Conservation (phyloP, 169 alveolate genomes). For the Eimeria tenella region DNA sequence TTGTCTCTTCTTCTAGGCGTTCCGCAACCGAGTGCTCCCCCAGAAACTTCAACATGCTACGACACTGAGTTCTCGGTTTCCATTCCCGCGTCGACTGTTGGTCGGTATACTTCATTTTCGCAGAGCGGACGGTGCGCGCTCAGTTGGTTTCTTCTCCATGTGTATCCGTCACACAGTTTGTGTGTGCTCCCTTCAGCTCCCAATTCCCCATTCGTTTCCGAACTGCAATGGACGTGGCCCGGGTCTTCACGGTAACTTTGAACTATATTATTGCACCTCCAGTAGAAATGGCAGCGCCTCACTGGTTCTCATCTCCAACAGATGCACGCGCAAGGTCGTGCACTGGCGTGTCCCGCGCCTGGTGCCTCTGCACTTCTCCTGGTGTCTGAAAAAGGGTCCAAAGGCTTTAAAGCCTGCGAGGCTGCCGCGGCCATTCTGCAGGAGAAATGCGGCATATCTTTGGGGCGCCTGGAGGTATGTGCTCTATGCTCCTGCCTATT, state of each 20-base stretch:
- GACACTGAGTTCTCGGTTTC: not conserved
- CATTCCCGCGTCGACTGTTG: not conserved
- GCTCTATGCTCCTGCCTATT: too few relatives aligned
- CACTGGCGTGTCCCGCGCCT: not conserved
- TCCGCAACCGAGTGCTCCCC: not conserved
- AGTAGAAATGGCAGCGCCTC: not conserved
- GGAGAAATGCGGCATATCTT: not conserved
- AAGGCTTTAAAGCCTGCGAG: conserved; percentile 22
- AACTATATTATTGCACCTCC: not conserved
- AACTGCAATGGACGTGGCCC: not conserved
- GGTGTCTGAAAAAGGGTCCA: not conserved
- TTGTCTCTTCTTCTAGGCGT: not conserved
- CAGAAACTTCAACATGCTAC: not conserved
- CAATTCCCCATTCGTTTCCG: not conserved
- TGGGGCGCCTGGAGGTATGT: conserved; percentile 4
- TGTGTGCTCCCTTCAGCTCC: not conserved
- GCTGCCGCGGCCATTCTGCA: conserved; percentile 8
- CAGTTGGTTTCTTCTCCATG: not conserved
- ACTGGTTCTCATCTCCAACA: not conserved
- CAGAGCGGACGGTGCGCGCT: not conserved
- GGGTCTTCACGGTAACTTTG: conserved; percentile 6
- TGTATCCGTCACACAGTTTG: not conserved
- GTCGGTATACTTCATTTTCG: not conserved
- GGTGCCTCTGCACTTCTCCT: not conserved
- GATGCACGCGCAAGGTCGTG: conserved; percentile 33